These are phyloP conservation scores for Nicotiana undulata DNA, from an alignment of 257 asterid species.

Conservation along the genomic window DNA sequence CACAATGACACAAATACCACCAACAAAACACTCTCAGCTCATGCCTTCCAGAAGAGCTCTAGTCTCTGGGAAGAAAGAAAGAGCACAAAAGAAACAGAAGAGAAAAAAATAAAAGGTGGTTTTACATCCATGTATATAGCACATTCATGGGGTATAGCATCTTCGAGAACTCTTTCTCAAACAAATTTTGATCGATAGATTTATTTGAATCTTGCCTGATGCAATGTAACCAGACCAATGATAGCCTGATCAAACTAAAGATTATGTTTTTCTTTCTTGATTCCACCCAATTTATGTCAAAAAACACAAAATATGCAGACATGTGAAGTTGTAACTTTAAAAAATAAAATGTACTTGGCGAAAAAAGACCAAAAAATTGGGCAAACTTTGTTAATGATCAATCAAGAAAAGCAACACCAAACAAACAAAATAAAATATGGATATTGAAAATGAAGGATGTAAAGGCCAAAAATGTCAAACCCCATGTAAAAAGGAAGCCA, in stretches of 20 bases:
- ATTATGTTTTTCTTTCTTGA: neutral
- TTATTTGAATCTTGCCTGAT: neutral
- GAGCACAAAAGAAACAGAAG: neutral
- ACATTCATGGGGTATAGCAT: neutral
- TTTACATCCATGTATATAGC: neutral
- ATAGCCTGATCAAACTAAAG: neutral
- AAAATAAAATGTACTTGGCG: neutral
- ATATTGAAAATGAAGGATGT: neutral
- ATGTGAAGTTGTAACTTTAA: neutral
- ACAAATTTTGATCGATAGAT: neutral
- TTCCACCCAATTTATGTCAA: neutral
- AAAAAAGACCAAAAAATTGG: neutral
- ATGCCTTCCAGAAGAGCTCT: neutral
- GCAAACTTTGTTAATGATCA: neutral
- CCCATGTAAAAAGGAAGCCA: constrained; percentile 94
- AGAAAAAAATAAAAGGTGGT: neutral
- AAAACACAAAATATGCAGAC: neutral
- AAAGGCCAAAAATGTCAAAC: constrained; percentile 27
- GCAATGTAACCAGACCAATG: neutral
- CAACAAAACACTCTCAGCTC: neutral
- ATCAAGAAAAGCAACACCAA: neutral
- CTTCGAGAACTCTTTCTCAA: neutral
- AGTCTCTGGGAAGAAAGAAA: neutral
- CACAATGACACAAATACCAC: neutral
- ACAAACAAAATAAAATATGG: neutral